Percentiles rank a stretch among this genome's conserved stretches.
Evolutionary conservation across 2,329 filamentous ascomycete species (phyloP).

Genomic region (Fusarium citri): DNA sequence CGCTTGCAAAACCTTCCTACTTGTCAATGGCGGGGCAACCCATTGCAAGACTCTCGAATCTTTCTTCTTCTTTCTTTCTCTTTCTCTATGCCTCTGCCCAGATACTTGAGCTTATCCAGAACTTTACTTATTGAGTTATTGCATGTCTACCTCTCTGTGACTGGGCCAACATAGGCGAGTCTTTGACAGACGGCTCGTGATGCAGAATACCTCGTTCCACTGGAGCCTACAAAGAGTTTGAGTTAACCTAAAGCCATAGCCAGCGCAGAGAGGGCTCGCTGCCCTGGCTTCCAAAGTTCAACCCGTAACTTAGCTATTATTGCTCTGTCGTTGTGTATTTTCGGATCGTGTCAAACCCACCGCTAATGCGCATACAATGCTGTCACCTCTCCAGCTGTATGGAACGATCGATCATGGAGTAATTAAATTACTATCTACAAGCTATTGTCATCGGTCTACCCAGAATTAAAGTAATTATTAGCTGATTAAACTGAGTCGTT

Average conservation of each 20-base stretch:
- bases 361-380: background rate
- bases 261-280: background rate
- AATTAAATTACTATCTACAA: background rate
- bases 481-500: conserved; percentile 15
- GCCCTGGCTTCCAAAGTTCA: background rate
- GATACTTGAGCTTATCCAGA: background rate
- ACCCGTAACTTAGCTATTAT: background rate
- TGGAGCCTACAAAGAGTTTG: background rate
- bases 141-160: background rate
- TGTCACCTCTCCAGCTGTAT: background rate
- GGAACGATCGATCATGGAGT: background rate
- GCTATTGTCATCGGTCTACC: background rate
- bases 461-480: conserved; percentile 1
- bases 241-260: background rate
- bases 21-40: background rate
- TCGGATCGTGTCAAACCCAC: background rate
- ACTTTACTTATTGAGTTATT: background rate
- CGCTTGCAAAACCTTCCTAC: background rate
- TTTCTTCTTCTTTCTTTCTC: background rate
- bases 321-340: background rate
- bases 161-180: background rate
- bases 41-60: background rate
- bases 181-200: background rate
- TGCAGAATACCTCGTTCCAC: background rate
- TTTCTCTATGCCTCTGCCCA: background rate